Evolutionary conservation across 106 monocot species (phyloP).

Genomic region (Dendrobium nobile): DNA sequence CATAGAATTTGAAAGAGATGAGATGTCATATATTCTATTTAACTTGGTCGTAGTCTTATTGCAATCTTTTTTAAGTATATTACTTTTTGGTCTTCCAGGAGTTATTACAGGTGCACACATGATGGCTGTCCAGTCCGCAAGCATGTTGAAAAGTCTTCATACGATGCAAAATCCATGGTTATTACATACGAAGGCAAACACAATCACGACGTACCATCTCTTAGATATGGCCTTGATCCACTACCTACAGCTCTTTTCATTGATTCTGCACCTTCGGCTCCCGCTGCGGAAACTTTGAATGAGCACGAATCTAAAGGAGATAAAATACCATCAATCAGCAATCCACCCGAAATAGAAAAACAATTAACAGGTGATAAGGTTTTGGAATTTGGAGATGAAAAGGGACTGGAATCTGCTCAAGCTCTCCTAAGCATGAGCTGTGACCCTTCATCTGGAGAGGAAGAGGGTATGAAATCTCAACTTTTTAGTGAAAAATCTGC

Average conservation of each 20-base stretch:
- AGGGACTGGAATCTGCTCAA: conserved; percentile 50
- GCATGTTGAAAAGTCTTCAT: conserved; percentile 73
- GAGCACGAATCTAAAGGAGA: neutral
- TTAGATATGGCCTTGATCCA: conserved; percentile 19
- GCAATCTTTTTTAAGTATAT: neutral
- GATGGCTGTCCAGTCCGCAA: conserved; percentile 78
- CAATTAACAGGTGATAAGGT: conserved; percentile 7
- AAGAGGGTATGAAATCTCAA: conserved; percentile 25
- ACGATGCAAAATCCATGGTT: conserved; percentile 49
- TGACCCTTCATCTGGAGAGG: conserved; percentile 19
- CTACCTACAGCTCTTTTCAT: conserved; percentile 4
- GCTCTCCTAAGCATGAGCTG: conserved; percentile 55
- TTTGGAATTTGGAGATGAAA: conserved; percentile 37
- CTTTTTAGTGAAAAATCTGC: conserved; percentile 38
- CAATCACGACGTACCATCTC: conserved; percentile 61
- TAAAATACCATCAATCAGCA: too few relatives aligned
- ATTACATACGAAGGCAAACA: conserved; percentile 86
- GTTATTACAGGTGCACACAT: conserved; percentile 82
- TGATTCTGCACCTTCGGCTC: conserved; percentile 7
- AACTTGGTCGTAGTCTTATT: too few relatives aligned
- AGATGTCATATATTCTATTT: too few relatives aligned
- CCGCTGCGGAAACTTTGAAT: conserved; percentile 5
- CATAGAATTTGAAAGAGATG: too few relatives aligned
- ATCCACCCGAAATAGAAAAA: neutral
- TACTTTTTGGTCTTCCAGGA: conserved; percentile 33